Conservation (phyloP, 192 early-diverging fungal species). For the Podila horticola region DNA sequence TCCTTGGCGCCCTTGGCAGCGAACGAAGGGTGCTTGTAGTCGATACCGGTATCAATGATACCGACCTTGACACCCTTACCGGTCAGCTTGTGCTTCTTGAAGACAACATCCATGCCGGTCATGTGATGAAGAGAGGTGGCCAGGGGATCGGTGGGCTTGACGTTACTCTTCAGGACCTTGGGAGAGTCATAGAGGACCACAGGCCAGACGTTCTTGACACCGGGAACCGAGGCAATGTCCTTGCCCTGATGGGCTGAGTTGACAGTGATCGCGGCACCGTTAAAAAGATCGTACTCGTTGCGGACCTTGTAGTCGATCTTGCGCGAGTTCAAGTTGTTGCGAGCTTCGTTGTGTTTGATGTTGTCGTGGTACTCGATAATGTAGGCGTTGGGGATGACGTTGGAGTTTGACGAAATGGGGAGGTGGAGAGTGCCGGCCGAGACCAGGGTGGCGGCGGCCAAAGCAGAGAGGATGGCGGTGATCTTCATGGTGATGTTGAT, state of each 20-base stretch:
- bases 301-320: conserved; percentile 42
- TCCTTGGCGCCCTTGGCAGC: conserved; percentile 51
- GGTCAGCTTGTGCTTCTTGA: conserved; percentile 48
- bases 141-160: conserved; percentile 21
- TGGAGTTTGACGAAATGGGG: background rate
- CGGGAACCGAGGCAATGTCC: conserved; percentile 30
- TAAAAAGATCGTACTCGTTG: conserved; percentile 59
- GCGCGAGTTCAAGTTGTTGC: conserved; percentile 21
- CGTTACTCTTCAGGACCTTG: conserved; percentile 21
- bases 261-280: conserved; percentile 57
- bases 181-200: conserved; percentile 44
- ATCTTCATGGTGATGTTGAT: conserved; percentile 23
- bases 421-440: conserved; percentile 45
- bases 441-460: conserved; percentile 45
- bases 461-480: conserved; percentile 35
- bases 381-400: conserved; percentile 21
- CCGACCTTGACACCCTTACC: conserved; percentile 63
- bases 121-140: conserved; percentile 47
- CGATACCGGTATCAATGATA: conserved; percentile 69
- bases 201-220: conserved; percentile 58
- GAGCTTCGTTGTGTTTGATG: conserved; percentile 15
- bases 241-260: conserved; percentile 34
- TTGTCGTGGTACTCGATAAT: conserved; percentile 39
- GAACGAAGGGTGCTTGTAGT: conserved; percentile 70
- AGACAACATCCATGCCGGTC: conserved; percentile 54